Conservation (phyloP, 2,329 filamentous ascomycete genomes). For the Fusarium citri region DNA sequence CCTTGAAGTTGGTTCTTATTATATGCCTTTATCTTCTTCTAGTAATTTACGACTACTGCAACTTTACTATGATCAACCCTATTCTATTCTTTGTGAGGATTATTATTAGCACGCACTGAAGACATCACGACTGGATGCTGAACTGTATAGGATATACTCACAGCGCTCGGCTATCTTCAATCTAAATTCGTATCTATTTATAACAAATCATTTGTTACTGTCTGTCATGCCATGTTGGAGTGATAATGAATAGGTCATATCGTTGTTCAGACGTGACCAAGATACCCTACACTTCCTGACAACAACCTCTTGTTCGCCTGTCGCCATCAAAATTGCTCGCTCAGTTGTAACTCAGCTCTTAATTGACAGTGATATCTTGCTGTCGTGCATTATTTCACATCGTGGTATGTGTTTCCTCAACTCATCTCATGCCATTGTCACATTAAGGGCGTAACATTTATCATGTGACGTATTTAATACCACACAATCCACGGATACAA, state of each 20-base stretch:
- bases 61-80: no score
- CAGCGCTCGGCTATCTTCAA: not conserved
- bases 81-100: no score
- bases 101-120: no score
- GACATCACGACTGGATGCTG: not conserved
- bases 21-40: not conserved
- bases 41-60: no score
- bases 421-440: slow-evolving; percentile 8
- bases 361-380: not conserved
- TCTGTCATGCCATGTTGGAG: not conserved
- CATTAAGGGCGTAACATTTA: slow-evolving; percentile 25
- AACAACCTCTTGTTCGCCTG: not conserved
- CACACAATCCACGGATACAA: not conserved
- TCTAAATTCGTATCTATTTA: not conserved
- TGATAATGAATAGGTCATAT: not conserved
- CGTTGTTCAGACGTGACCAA: not conserved
- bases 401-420: not conserved
- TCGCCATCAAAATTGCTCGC: not conserved
- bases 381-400: not conserved
- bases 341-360: not conserved
- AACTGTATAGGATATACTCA: not conserved
- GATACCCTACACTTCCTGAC: not conserved
- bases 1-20: not conserved
- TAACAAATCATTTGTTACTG: not conserved
- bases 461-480: slow-evolving; percentile 37